Percentiles rank a stretch among this genome's conserved stretches.
Evolutionary conservation across 371 early-diverging fungal species (phyloP).

Genomic region (Mortierella sp.): DNA sequence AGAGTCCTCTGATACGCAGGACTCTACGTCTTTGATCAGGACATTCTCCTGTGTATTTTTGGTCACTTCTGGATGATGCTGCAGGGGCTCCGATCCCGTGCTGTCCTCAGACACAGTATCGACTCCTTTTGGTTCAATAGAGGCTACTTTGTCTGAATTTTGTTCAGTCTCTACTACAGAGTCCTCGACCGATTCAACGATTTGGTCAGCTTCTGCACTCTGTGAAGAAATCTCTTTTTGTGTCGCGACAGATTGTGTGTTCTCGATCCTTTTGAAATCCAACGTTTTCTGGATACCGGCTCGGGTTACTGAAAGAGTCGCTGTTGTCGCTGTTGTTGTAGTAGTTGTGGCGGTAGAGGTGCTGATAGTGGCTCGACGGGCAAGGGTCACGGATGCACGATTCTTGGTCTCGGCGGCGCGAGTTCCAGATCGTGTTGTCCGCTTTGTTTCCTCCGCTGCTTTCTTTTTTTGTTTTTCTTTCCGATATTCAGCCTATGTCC

Average conservation of each 20-base stretch:
- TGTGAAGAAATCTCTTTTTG: too few species aligned
- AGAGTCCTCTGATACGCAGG: too few species aligned
- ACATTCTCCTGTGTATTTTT: too few species aligned
- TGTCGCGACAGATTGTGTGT: too few species aligned
- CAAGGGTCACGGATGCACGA: background rate
- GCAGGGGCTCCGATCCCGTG: background rate
- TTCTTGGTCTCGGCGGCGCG: constrained; percentile 6
- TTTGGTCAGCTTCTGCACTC: too few species aligned
- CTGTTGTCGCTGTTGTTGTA: background rate
- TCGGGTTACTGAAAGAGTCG: background rate
- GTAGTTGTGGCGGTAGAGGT: background rate
- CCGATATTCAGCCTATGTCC: constrained; percentile 21
- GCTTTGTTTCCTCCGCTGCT: background rate
- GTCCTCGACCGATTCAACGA: background rate
- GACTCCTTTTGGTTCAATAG: background rate
- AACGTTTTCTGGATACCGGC: too few species aligned
- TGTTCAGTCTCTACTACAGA: background rate
- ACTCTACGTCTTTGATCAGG: too few species aligned
- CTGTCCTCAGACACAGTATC: background rate
- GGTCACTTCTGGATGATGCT: too few species aligned
- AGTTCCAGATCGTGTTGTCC: background rate
- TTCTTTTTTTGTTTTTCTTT: constrained; percentile 19
- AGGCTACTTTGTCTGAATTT: background rate
- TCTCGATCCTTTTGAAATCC: too few species aligned
- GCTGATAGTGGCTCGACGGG: background rate